A percentile compares a stretch with the other conserved stretches of the same genome.
Conservation (phyloP, 495 filamentous ascomycete species). For the Lindgomyces ingoldianus region DNA sequence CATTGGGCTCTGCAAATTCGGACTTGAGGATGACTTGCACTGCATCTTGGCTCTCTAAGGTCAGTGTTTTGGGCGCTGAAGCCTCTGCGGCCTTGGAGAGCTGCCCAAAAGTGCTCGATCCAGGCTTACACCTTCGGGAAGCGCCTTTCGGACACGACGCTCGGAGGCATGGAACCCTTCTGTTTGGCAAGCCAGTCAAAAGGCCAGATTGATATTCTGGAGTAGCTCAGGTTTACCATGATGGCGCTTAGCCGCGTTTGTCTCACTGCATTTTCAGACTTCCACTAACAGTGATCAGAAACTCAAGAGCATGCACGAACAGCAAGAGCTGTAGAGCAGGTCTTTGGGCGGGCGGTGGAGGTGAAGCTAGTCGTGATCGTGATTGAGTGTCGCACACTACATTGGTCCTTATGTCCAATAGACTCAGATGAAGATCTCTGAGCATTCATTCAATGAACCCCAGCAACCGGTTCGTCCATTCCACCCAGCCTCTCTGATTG, state of each 20-base stretch:
- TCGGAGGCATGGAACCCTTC: constrained; percentile 48
- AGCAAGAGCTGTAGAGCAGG: not conserved
- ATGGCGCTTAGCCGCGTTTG: not conserved
- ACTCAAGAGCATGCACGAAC: not conserved
- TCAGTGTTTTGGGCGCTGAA: constrained; percentile 40
- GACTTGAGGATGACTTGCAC: constrained; percentile 44
- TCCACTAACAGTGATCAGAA: not conserved
- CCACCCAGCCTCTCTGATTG: no score
- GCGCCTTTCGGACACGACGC: constrained; percentile 44
- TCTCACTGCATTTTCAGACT: not conserved
- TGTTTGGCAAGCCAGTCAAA: constrained; percentile 59
- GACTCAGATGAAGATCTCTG: no score
- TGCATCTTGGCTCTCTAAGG: constrained; percentile 54
- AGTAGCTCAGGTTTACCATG: constrained; percentile 12
- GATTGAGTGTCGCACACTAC: no score
- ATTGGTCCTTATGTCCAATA: no score
- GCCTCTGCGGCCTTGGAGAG: constrained; percentile 37
- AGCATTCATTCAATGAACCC: no score
- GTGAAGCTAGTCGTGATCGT: no score
- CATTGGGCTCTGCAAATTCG: constrained; percentile 44
- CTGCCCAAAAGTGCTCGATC: constrained; percentile 55
- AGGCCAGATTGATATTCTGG: constrained; percentile 53
- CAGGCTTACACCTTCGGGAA: constrained; percentile 59
- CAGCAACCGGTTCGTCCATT: no score
- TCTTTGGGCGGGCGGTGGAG: not conserved